These are phyloP conservation scores for Durusdinium trenchii DNA, from an alignment of 73 alveolate genomes.

Conservation along the genomic window DNA sequence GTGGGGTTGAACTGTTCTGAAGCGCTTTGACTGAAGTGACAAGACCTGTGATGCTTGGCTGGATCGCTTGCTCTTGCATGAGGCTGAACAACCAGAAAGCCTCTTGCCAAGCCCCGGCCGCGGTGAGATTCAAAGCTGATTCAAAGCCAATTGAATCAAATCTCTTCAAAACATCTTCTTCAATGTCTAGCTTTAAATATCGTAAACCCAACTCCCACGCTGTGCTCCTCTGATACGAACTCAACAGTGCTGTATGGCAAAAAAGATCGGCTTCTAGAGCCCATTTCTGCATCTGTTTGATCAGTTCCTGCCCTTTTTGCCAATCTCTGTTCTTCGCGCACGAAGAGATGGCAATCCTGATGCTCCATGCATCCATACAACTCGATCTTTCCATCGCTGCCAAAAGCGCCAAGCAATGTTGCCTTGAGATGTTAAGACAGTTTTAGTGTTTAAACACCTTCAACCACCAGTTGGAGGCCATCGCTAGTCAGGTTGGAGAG, in stretches of 20 bases:
- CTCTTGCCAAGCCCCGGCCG: constrained; percentile 62
- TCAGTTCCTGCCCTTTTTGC: not conserved
- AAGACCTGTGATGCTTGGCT: constrained; percentile 70
- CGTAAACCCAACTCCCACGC: constrained; percentile 61
- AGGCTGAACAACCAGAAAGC: not conserved
- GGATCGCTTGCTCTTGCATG: not conserved
- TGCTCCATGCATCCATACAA: not conserved
- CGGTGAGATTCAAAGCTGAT: constrained; percentile 30
- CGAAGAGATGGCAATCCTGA: constrained; percentile 26
- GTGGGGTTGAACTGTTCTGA: not conserved
- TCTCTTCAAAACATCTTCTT: not conserved
- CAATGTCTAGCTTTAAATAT: not conserved
- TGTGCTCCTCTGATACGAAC: constrained; percentile 9
- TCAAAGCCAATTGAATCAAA: constrained; percentile 48
- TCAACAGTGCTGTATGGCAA: constrained; percentile 47
- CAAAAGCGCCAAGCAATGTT: constrained; percentile 54
- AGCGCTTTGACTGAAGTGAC: constrained; percentile 12
- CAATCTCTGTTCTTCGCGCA: constrained; percentile 74
- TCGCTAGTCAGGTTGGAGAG: too few species aligned
- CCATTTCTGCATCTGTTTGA: not conserved
- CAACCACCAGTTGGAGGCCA: too few species aligned
- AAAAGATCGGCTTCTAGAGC: not conserved
- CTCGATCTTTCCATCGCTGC: not conserved
- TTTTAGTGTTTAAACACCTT: too few species aligned
- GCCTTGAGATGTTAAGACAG: not conserved